Evolutionary conservation across 495 filamentous ascomycete genomes (phyloP).

Genomic region (Xylaria telfairii): DNA sequence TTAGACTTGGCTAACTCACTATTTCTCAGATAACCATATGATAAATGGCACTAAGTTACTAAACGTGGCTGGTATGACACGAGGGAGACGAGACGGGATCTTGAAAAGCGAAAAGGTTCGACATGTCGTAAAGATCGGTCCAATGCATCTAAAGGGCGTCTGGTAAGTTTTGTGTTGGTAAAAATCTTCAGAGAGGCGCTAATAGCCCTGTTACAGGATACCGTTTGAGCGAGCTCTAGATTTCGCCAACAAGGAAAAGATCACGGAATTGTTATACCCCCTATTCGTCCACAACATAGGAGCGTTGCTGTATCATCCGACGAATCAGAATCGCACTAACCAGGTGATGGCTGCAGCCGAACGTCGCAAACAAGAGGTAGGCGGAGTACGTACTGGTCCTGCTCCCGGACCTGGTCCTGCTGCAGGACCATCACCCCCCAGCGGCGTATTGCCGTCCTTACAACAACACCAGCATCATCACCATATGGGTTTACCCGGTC

Average conservation of each 20-base stretch:
- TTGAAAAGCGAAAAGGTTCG: slow-evolving; percentile 96
- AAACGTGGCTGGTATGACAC: slow-evolving; percentile 97
- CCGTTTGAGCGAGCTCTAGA: slow-evolving; percentile 95
- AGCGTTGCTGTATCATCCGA: slow-evolving; percentile 89
- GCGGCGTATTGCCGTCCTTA: slow-evolving; percentile 66
- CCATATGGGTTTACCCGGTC: slow-evolving; percentile 76
- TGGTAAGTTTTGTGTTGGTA: slow-evolving; percentile 69
- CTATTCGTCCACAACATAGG: slow-evolving; percentile 98
- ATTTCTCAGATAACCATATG: slow-evolving; percentile 89
- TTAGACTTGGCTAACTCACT: background rate
- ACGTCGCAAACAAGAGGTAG: slow-evolving; percentile 68
- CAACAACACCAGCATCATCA: slow-evolving; percentile 73
- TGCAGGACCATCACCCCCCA: slow-evolving; percentile 45
- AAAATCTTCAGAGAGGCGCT: background rate
- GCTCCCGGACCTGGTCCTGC: slow-evolving; percentile 45
- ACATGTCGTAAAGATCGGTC: slow-evolving; percentile 98
- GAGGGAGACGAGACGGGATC: slow-evolving; percentile 93
- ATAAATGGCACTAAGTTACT: slow-evolving; percentile 98
- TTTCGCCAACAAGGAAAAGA: slow-evolving; percentile 99
- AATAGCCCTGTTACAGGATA: slow-evolving; percentile 67
- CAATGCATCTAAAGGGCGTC: slow-evolving; percentile 98
- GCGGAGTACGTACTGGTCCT: slow-evolving; percentile 54
- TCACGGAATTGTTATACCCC: slow-evolving; percentile 93
- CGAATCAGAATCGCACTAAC: slow-evolving; percentile 81
- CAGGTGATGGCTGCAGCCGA: slow-evolving; percentile 88